Evolutionary conservation across 495 filamentous ascomycete genomes (phyloP).

Genomic region (Penicillium argentinense): DNA sequence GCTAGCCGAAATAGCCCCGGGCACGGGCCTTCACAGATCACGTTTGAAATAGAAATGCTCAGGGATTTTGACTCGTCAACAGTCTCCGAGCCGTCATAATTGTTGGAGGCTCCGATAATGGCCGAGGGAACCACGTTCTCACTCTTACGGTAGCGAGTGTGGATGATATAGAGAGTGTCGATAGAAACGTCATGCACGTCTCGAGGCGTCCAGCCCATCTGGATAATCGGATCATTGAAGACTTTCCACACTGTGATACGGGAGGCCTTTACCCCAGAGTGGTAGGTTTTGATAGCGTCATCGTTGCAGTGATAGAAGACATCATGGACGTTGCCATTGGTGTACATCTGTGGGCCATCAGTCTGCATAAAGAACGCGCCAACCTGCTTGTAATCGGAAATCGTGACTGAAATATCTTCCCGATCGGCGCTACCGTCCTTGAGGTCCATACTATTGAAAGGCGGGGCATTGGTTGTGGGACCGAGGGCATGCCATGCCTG

Average conservation of each 20-base stretch:
- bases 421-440: slow-evolving; percentile 8
- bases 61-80: too few relatives aligned
- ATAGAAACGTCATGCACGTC: slow-evolving; percentile 21
- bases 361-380: slow-evolving; percentile 28
- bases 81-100: too few relatives aligned
- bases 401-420: slow-evolving; percentile 5
- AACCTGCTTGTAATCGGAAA: slow-evolving; percentile 27
- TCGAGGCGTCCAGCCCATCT: too few relatives aligned
- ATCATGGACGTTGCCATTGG: slow-evolving; percentile 11
- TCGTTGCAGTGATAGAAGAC: slow-evolving; percentile 30
- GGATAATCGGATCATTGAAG: too few relatives aligned
- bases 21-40: too few relatives aligned
- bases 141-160: slow-evolving; percentile 28
- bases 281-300: slow-evolving; percentile 25
- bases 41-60: too few relatives aligned
- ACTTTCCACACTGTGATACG: too few relatives aligned
- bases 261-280: too few relatives aligned
- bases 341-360: slow-evolving; percentile 22
- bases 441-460: slow-evolving; percentile 28
- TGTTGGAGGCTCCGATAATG: too few relatives aligned
- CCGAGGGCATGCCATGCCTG: slow-evolving; percentile 16
- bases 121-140: too few relatives aligned
- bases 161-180: slow-evolving; percentile 25
- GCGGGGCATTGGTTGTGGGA: slow-evolving; percentile 16
- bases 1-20: too few relatives aligned